Evolutionary conservation across 805 yeast genomes (phyloP).

Genomic region (Cyberlindnera maritima): DNA sequence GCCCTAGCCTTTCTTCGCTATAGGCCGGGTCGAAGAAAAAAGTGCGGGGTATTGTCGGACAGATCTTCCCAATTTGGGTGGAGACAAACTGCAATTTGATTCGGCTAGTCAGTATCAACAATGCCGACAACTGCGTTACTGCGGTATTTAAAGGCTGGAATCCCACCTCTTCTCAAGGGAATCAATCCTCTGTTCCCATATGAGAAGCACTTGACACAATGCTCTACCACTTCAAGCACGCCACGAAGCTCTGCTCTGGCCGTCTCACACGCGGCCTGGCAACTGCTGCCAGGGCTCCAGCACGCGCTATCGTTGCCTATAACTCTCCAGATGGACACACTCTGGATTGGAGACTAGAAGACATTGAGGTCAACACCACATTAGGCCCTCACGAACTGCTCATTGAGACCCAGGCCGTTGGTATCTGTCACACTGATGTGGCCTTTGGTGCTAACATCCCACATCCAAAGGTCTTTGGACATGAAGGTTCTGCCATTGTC

Average conservation of each 20-base stretch:
- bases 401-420: slow-evolving; percentile 6
- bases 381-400: slow-evolving; percentile 8
- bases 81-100: no score
- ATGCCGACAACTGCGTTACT: no score
- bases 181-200: no score
- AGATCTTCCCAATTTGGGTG: no score
- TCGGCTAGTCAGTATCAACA: no score
- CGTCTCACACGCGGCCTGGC: neutral
- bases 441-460: slow-evolving; percentile 1
- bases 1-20: no score
- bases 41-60: no score
- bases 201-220: neutral
- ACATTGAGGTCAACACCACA: slow-evolving; percentile 1
- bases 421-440: slow-evolving; percentile 13
- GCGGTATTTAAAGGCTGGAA: no score
- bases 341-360: slow-evolving; percentile 6
- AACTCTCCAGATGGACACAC: neutral
- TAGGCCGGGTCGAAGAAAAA: no score
- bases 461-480: slow-evolving; percentile 10
- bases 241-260: neutral
- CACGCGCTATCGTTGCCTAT: slow-evolving; percentile 10
- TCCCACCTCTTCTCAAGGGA: no score
- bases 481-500: slow-evolving; percentile 13
- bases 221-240: neutral
- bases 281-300: neutral